Base-by-base conservation (phyloP, 768 basidiomycete genomes). In the Leucocoprinus sp. region DNA sequence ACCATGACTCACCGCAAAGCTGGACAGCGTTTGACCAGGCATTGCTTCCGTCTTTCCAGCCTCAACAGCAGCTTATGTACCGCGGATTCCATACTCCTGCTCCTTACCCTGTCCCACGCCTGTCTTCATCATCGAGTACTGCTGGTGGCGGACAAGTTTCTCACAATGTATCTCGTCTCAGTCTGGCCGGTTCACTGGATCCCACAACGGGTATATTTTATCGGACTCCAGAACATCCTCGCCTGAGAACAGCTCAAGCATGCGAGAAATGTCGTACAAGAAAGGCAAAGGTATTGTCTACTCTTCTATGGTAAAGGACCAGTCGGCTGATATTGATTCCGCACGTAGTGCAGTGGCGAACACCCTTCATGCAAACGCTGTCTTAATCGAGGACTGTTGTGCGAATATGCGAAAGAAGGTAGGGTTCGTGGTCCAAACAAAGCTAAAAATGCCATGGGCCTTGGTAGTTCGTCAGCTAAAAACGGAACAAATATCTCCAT, bases 221-320 rank as follows among this genome's bases (percentile, higher is more conserved):
- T 58, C 72, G 70, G 12, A 72, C 76, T 0, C 71, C 77, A 0
- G 80, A 83, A 52, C 78, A 80, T 46, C 74, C 80, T 1, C 71
- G 82, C 0, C 61, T 82, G 23, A 73, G 84, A 40, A 86, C 84
- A 0, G 76, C 78, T 0, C 83, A 85, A 55, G 83, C 83, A 2
- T 87, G 84, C 61, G 79, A 85, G 55, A 82, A 82, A 57, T 86
- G 84, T 58, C 72, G 84, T 11, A 69, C 68, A 0, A 64, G 83
- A 40, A 88, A 86, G 59, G 83, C 81, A 23, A 88, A 87, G 71
- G 84, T 84, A 52, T n/a, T 38, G 71, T 57, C 34, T 14, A 1
- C 15, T 12, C 14, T 45, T 44, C 42, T 46, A 34, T 37, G 11
- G 2, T 18, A 34, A 17, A 12, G 5, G 18, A 26, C 7, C 41